Conservation (phyloP, 768 basidiomycete species). For the Boletus tomentosulus region DNA sequence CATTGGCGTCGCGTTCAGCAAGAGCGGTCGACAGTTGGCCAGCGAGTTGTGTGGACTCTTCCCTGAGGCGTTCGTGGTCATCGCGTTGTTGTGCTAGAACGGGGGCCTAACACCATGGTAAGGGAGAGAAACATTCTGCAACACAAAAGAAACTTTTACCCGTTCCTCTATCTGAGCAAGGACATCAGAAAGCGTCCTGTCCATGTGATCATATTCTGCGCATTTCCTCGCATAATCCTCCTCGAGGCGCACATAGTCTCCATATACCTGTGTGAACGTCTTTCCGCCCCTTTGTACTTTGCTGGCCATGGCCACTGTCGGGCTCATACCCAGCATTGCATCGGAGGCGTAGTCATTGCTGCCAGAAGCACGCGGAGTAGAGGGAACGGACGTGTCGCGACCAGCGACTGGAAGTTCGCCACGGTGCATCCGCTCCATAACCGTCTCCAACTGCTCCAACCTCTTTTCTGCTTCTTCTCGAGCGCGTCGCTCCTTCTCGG, state of each 20-base stretch:
- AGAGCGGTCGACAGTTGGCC: conserved; percentile 74
- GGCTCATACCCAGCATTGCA: conserved; percentile 69
- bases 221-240: conserved; percentile 76
- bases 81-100: conserved; percentile 83
- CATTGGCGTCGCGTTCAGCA: conserved; percentile 67
- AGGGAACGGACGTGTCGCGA: conserved; percentile 34
- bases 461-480: conserved; percentile 71
- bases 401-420: conserved; percentile 65
- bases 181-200: conserved; percentile 72
- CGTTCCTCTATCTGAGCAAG: conserved; percentile 89
- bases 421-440: conserved; percentile 66
- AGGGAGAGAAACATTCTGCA: neutral
- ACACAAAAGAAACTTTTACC: conserved; percentile 35
- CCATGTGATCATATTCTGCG: conserved; percentile 82
- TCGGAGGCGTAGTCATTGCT: conserved; percentile 43
- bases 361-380: conserved; percentile 40
- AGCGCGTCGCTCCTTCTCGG: conserved; percentile 63
- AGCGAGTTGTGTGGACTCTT: conserved; percentile 77
- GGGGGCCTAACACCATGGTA: conserved; percentile 60
- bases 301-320: conserved; percentile 84
- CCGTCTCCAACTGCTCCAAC: conserved; percentile 65
- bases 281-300: conserved; percentile 77
- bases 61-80: conserved; percentile 82
- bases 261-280: conserved; percentile 92
- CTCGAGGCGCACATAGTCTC: conserved; percentile 83